Base-by-base conservation (phyloP, 495 filamentous ascomycete genomes). In the Podospora comata region DNA sequence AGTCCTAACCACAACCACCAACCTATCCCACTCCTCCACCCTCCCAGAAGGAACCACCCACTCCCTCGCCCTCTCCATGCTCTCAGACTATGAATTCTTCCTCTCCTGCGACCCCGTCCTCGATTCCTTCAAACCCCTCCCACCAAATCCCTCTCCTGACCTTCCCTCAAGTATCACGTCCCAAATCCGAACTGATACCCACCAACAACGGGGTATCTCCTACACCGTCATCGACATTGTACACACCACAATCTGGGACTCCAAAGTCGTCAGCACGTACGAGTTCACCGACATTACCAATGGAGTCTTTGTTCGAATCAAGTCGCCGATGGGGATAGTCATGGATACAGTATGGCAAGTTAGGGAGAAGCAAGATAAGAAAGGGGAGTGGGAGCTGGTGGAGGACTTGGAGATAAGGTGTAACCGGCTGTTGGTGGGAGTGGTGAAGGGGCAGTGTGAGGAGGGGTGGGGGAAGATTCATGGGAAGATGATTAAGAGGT, bases 1-100 rank as follows among this genome's bases (percentile, higher is more conserved):
- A 82, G 80, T 82, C 72, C 72, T 84, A 66, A 75, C 68, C 26
- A 73, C 72, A 58, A 77, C 76, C 30, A 83, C 80, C 13, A 76
- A 75, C 53, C 77, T 89, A 64, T 83, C 82, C 39, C 85, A 84
- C 70, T 80, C 85, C 34, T 89, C 87, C 13, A 79, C 85, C 1
- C 82, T 92, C 63, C 89, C 91, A 0, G 44, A 79, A 1, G 77
- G 75, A 32, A 80, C 87, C 39, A 84, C 83, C 5, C 85, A 83
- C 32, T 80, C 86, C 64, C 83, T 83, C 11, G 89, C 87, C 53
- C 76, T 92, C 53, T 78, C 82, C 56, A 83, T 87, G 15, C 85
- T 92, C 7, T 89, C 90, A 68, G 84, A 88, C 75, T 89, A 82
- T 70, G 69, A 66, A 4, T 82, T 82, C 75, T 78, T 82, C 74